Base-by-base conservation (phyloP, 2,329 filamentous ascomycete genomes). In the Sporothrix luriei region DNA sequence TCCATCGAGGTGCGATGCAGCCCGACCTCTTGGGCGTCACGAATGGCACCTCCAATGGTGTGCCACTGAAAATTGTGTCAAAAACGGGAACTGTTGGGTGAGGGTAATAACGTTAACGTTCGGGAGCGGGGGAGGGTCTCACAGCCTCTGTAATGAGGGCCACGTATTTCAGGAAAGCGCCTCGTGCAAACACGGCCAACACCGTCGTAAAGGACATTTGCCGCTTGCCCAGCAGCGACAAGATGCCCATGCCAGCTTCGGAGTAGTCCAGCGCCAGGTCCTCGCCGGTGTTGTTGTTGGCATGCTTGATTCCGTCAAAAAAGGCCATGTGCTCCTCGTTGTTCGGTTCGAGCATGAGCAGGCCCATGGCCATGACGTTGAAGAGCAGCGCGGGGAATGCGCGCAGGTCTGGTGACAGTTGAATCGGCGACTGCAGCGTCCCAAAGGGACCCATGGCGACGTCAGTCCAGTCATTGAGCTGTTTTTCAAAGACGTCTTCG, bases 1-100 rank as follows among this genome's bases (percentile, higher is more conserved):
- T 87, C 85, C 38, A 83, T 77, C 48, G 78, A 80, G 72, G 86
- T 83, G 14, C 83, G 81, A 73, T 90, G 84, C 74, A 90, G 78
- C 14, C 87, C 87, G 52, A 89, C 82, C 73, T 89, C 87, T 75
- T 89, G 87, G 0, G 86, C 87, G 75, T 89, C 87, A 52, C 85
- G 80, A 69, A 89, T 88, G 0, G 85, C 83, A 26, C 82, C 80
- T 0, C 85, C 84, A 40, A 89, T 80, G 1, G 82, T 81, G 74
- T 87, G 85, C 84, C 84, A 87, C 83, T 85, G 66, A 51, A 21
- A 26, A 52, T 48, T 21, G 9, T 16, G 33, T 54, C 11, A 59
- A 26, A 59, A 0, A 2, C 33, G 16, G 26, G 26, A 24, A 26
- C 4, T 19, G 40, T 48, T 40, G 33, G 33, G 33, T 33, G 33